Conservation (phyloP, 305 asterid genomes). For the Fraxinus greggii region DNA sequence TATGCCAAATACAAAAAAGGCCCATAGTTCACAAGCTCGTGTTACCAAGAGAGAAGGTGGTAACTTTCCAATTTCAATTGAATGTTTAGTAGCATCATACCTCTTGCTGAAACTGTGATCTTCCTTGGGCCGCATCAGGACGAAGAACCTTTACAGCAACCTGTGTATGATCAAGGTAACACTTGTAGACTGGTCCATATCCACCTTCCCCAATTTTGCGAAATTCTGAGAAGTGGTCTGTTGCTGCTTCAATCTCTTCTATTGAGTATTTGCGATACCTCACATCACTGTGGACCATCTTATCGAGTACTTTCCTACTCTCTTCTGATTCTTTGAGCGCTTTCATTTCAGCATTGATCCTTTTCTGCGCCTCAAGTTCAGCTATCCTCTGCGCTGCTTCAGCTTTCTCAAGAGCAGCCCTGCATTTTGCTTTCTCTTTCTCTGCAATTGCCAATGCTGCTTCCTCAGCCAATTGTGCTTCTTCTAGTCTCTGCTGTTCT, state of each 20-base stretch:
- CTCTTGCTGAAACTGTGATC: constrained; percentile 22
- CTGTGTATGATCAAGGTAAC: constrained; percentile 11
- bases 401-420: constrained; percentile 16
- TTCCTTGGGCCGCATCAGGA: constrained; percentile 22
- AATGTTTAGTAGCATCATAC: background rate
- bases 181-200: constrained; percentile 21
- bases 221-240: constrained; percentile 10
- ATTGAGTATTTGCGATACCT: constrained; percentile 20
- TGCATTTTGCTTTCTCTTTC: constrained; percentile 16
- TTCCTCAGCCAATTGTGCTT: constrained; percentile 16
- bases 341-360: constrained; percentile 17
- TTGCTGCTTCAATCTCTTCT: constrained; percentile 15
- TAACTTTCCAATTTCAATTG: background rate
- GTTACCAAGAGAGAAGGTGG: background rate
- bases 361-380: constrained; percentile 16
- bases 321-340: constrained; percentile 20
- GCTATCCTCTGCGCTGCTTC: constrained; percentile 18
- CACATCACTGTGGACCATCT: background rate
- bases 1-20: background rate
- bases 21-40: background rate
- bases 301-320: background rate
- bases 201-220: constrained; percentile 22
- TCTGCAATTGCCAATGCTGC: constrained; percentile 19
- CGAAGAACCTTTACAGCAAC: constrained; percentile 23
- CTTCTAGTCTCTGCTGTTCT: constrained; percentile 10